These are phyloP conservation scores for Boletus tylopilopsis DNA, from an alignment of 768 basidiomycete species.

Conservation along the genomic window DNA sequence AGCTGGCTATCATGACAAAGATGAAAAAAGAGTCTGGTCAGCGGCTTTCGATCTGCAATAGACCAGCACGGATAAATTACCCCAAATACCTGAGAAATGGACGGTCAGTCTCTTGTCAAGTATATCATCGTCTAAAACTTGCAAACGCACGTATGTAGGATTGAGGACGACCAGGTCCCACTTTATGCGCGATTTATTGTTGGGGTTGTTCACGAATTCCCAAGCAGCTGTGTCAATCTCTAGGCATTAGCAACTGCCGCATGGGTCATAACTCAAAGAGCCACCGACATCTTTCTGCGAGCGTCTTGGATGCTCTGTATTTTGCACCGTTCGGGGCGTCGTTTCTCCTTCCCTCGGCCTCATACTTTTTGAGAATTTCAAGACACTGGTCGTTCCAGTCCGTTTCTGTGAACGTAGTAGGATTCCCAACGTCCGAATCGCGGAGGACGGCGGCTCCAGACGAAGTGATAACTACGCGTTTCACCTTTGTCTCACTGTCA, in stretches of 20 bases:
- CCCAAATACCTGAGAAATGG: slow-evolving; percentile 25
- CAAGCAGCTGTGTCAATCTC: no score
- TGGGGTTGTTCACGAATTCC: no score
- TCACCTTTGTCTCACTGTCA: slow-evolving; percentile 41
- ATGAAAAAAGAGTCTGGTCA: not conserved
- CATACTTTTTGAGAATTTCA: slow-evolving; percentile 39
- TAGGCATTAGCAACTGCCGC: no score
- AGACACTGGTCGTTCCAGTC: slow-evolving; percentile 57
- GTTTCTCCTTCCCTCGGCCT: slow-evolving; percentile 42
- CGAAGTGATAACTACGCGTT: slow-evolving; percentile 67
- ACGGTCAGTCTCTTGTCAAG: not conserved
- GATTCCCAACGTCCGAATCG: slow-evolving; percentile 20
- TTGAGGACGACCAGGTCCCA: no score
- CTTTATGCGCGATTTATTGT: no score
- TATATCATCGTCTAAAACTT: no score
- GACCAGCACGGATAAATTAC: slow-evolving; percentile 5
- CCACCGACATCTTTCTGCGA: no score
- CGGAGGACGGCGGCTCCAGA: slow-evolving; percentile 50
- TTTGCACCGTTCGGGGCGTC: slow-evolving; percentile 35
- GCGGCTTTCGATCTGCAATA: not conserved
- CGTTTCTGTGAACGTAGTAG: slow-evolving; percentile 38
- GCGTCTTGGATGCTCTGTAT: slow-evolving; percentile 61
- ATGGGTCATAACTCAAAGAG: no score
- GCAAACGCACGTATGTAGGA: no score
- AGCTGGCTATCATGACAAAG: slow-evolving; percentile 30